Base-by-base conservation (phyloP, 345 rosid species). In the Heritiera littoralis region DNA sequence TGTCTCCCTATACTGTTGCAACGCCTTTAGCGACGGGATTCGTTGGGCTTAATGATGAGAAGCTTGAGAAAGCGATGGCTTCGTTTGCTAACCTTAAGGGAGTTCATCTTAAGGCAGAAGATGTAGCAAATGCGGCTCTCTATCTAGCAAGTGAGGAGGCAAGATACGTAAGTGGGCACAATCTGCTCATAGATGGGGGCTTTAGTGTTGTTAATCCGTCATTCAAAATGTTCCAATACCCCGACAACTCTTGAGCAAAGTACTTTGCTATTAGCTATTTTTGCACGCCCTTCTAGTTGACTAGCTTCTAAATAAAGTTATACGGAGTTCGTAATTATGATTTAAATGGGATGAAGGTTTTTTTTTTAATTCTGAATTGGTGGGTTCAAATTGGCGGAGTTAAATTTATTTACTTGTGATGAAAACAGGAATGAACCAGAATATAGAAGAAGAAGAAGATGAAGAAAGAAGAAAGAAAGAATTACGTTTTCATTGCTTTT, bases 1-100 rank as follows among this genome's bases (percentile, higher is more conserved):
- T 82, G 69, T 82, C 84, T 2, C 84, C 83, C 12, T 77, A 23
- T 13, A 77, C 46, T 11, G 35, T 64, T 0, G 65, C 46, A 11
- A 79, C 66, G 5, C 89, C 89, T 17, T 77, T 86, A 55, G 87
- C 89, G 10, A 86, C 78, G 0, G 48, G 48, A 56, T 80, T 90
- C 49, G 12, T 75, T 0, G 91, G 87, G 58, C 0, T 72, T 18
- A 51, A 17, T 11, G 81, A 78, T 6, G 85, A 81, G 74, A 72
- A 75, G 49, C 64, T 89, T 0, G 91, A 85, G 83, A 81, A 52
- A 51, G 0, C 2, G 11, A 83, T 84, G 87, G 18, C 48, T 35
- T 8, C 20, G 9, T 0, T 45, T 0, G 87, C 83, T 3, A 89
- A 76, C 56, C 80, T 83, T 8, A 79, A 83, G 52, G 83, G 80